Base-by-base conservation (phyloP, 108 stramenopile species). In the Cyclotella atomus region DNA sequence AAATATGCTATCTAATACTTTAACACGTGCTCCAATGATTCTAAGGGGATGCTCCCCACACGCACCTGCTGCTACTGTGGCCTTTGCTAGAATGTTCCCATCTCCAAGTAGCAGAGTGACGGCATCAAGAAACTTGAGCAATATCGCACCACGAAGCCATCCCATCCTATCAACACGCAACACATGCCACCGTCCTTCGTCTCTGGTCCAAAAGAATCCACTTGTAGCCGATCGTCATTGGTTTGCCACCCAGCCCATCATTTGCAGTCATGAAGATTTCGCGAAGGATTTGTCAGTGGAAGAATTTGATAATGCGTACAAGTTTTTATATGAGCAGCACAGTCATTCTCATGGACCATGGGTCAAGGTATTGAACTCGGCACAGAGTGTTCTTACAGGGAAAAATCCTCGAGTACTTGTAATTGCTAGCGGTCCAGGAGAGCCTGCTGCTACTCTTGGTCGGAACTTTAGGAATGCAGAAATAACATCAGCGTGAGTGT, bases 311-410 rank as follows among this genome's bases (percentile, higher is more conserved):
- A 59, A 67, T 50, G 70, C 62, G 19, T 78, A 71, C 35, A 71
- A 71, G 28, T 70, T 49, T 57, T 3, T 65, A 27, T 76, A 76
- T 43, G 24, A 56, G 14, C 76, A 76, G 30, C 76, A 76, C 47
- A 46, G 34, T 56, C 76, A 76, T 64, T 62, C 66, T 38, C 76
- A 34, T 64, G 76, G 76, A 14, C 76, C 76, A 25, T 76, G 76
- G 76, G 47, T 56, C 1, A 68, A 68, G 32, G 43, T 63, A 15
- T 68, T 76, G 21, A 49, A 76, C 19, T 55, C 52, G n/a, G 61
- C 76, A 24, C 60, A 70, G 25, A 38, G 64, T 24, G 38, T 70
- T 24, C 68, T 76, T 10, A 14, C 66, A 47, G 77, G 71, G 56
- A 16, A 21, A 14, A 54, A 70, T 17, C 70, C 64, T 35, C 77